Evolutionary conservation across 306 rosid species (phyloP), one percentile per base, ranked within the genome.

Genomic region (Carpinus viminea): DNA sequence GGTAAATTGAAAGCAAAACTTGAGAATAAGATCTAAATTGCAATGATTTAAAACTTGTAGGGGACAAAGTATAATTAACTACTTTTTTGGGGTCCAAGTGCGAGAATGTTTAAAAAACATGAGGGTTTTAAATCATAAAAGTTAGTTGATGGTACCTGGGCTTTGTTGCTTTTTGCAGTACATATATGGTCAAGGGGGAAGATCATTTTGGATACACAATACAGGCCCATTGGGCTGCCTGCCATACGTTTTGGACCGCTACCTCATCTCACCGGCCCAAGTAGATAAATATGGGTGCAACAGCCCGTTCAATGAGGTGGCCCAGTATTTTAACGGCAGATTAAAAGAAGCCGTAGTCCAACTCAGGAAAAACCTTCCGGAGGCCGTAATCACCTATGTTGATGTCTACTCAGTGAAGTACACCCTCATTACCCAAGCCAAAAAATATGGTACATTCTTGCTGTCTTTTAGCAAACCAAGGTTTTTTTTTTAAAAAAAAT

Each of bases 341-440:
- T 7, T 92, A 5, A 87, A 87, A 73, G 74, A 20, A 48, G 60
- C 73, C 21, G 75, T 91, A 51, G 71, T 74, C 82, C 85, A 83
- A 59, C 93, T 89, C 0, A 77, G 89, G 38, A 77, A 83, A 76
- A 70, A 90, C 8, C 94, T 93, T 65, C 92, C 85, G 1, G 41
- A 41, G 79, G 97, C 98, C 59, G 89, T 93, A 5, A 85, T 93
- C 79, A 87, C 93, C 47, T 89, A 93, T 76, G 94, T 93, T 73
- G 98, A 93, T 79, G 86, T 91, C 81, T 91, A 91, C 83, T 82
- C 93, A 0, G 86, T 73, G 9, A 93, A 93, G 85, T 91, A 90
- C 88, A 78, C 88, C 70, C 90, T 93, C 78, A 85, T 91, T 64
- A 85, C 79, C 59, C 88, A 89, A 54, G 81, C 91, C 77, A 80